phyloP scores from a whole-genome alignment of 179 eudicot genomes.

The Beta macrorhiza region DNA sequence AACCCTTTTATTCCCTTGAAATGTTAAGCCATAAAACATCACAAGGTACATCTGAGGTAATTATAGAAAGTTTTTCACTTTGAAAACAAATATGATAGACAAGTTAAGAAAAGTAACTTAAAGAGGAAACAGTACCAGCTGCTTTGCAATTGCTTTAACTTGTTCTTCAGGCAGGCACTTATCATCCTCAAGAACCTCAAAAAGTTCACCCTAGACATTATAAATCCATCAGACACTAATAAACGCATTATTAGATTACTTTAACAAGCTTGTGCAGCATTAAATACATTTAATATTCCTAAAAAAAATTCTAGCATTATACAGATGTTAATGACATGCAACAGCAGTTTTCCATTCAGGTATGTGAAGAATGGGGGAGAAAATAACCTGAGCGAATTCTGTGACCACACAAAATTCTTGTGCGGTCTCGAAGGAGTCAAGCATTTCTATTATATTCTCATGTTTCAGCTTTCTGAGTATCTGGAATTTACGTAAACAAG shows the following conservation, averaged over 20 bases:
- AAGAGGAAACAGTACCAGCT: constrained; percentile 56
- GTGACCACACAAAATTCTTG: constrained; percentile 98
- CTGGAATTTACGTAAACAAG: constrained; percentile 40
- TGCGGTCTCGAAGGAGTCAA: constrained; percentile 91
- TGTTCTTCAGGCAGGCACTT: constrained; percentile 94
- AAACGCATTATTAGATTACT: neutral
- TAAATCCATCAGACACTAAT: neutral
- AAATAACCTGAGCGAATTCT: constrained; percentile 87
- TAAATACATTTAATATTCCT: neutral
- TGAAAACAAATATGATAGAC: neutral
- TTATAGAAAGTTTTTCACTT: neutral
- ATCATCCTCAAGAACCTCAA: constrained; percentile 96
- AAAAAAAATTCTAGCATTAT: neutral
- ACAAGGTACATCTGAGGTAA: neutral
- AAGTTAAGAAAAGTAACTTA: neutral
- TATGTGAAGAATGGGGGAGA: neutral
- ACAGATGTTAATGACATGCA: neutral
- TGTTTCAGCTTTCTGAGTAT: constrained; percentile 93
- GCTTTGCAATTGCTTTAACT: constrained; percentile 98
- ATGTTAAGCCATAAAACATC: neutral
- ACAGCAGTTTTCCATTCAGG: neutral
- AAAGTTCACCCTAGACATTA: constrained; percentile 78
- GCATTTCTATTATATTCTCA: constrained; percentile 93
- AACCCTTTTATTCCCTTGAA: constrained; percentile 8
- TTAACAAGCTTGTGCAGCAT: neutral